Base-by-base conservation (phyloP, 257 asterid species). In the Solanum paucissectum region DNA sequence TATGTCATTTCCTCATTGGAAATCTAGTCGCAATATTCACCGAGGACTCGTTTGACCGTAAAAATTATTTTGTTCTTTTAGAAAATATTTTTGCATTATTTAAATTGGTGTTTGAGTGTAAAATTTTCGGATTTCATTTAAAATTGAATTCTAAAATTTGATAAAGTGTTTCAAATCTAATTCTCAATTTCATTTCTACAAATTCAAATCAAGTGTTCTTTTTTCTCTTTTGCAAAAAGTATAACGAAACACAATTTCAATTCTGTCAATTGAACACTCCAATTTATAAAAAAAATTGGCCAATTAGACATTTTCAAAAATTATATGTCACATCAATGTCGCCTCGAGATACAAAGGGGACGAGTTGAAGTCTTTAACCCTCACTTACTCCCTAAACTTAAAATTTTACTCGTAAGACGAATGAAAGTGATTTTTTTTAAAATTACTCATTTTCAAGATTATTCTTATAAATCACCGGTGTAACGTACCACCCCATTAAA, bases 371-470 rank as follows among this genome's bases (percentile, higher is more conserved):
- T 13, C 32, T 69, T 29, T 27, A 5, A 6, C 9, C 5, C 37
- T 68, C 37, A 13, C 36, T 68, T 64, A 2, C 7, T 6, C 1
- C 33, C 6, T 64, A n/a, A 11, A 1, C 16, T 10, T 27, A 27
- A 68, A 29, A 11, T 0, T 68, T 27, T 29, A 3, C 11, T 29
- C 0, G 23, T 68, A 13, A 6, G 3, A 7, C 5, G 1, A 27
- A 0, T 0, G 33, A 0, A 13, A 12, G 5, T 14, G 1, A 0
- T 23, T 4, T 1, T 23, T 6, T 69, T 69, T 2, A 69, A 69
- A 32, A 69, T 69, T 9, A 32, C 76, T 68, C 11, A 7, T 7
- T 69, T 69, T 69, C 23, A 32, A 69, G 12, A 32, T 7, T 1
- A 69, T 69, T 69, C 0, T 18, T 55, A 18, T 18, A 18, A 55